These are phyloP conservation scores for Ciborinia camelliae DNA, from an alignment of 2,329 filamentous ascomycete species.

Conservation along the genomic window DNA sequence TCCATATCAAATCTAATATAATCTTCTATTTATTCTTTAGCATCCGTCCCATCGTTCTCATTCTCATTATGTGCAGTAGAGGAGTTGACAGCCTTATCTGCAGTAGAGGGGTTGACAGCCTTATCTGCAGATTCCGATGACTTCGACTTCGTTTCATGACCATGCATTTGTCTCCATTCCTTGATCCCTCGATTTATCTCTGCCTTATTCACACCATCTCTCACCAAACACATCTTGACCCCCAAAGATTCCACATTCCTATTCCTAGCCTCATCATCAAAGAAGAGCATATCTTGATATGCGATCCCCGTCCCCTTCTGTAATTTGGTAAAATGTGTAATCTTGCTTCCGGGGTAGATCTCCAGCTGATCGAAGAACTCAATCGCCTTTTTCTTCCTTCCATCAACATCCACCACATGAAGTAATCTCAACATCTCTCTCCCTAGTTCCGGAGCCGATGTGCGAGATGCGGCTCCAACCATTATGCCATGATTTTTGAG, in stretches of 20 bases:
- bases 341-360: constrained; percentile 76
- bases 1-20: background rate
- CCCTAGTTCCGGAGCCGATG: constrained; percentile 73
- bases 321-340: constrained; percentile 76
- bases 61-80: background rate
- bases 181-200: constrained; percentile 78
- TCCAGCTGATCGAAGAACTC: constrained; percentile 61
- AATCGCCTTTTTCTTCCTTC: constrained; percentile 45
- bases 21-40: background rate
- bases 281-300: constrained; percentile 89
- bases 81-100: background rate
- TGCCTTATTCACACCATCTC: constrained; percentile 70
- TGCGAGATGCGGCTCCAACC: constrained; percentile 77
- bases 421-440: constrained; percentile 76
- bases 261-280: constrained; percentile 88
- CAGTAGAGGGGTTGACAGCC: no score
- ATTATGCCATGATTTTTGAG: constrained; percentile 44
- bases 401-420: constrained; percentile 46
- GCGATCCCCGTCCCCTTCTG: constrained; percentile 65
- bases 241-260: constrained; percentile 75
- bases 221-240: constrained; percentile 66
- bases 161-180: constrained; percentile 69
- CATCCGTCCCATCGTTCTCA: background rate
- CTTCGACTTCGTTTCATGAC: constrained; percentile 25
- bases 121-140: background rate